Evolutionary conservation across 1,139 yeast genomes (phyloP).

Genomic region (Lodderomyces parapsilosis): DNA sequence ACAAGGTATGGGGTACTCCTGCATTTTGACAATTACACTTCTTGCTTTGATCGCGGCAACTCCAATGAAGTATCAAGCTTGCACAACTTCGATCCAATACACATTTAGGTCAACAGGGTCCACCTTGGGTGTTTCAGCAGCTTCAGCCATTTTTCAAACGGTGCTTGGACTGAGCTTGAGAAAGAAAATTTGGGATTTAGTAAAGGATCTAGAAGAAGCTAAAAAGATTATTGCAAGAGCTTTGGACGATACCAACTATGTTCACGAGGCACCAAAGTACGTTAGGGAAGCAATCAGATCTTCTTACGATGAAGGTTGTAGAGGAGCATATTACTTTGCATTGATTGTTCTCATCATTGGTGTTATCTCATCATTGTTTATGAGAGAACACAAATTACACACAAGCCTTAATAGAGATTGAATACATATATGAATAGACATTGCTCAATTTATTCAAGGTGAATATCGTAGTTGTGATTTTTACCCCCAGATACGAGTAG

Average conservation of each 20-base stretch:
- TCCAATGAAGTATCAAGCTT: constrained; percentile 64
- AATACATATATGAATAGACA: constrained; percentile 4
- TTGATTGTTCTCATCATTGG: constrained; percentile 39
- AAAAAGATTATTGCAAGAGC: constrained; percentile 49
- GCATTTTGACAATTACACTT: constrained; percentile 63
- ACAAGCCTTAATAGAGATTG: constrained; percentile 37
- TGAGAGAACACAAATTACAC: constrained; percentile 47
- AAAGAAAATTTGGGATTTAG: constrained; percentile 21
- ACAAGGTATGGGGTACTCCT: constrained; percentile 60
- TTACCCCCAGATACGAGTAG: constrained; percentile 37
- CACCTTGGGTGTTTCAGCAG: constrained; percentile 67
- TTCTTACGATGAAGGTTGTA: constrained; percentile 52
- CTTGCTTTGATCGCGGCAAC: constrained; percentile 66
- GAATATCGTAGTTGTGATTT: constrained; percentile 42
- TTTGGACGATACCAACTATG: constrained; percentile 55
- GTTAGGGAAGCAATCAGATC: constrained; percentile 44
- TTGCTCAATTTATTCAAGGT: constrained; percentile 1
- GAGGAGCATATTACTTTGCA: constrained; percentile 52
- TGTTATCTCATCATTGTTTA: constrained; percentile 31
- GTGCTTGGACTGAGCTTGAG: constrained; percentile 21
- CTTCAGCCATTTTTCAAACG: constrained; percentile 63
- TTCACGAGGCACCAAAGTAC: constrained; percentile 47
- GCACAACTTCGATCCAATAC: constrained; percentile 73
- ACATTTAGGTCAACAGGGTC: constrained; percentile 76
- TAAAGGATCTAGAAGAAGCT: constrained; percentile 32